Conservation (phyloP, 129 eudicot genomes). For the Flaveria sonorensis region DNA sequence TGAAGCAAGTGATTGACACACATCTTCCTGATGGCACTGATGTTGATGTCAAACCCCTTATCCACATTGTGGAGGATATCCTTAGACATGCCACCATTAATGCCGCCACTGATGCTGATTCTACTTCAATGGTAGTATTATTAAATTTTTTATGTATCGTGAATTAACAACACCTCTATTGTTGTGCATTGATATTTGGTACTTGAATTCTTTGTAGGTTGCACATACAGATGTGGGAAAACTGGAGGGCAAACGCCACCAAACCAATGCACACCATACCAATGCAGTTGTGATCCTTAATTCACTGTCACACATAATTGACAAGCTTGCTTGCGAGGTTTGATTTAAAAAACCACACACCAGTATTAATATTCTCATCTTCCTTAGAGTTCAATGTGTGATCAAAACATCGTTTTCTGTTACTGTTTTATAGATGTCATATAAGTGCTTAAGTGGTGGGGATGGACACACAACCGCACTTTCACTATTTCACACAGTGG, state of each 20-base stretch:
- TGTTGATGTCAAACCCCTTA: slow-evolving; percentile 59
- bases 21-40: slow-evolving; percentile 67
- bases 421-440: slow-evolving; percentile 47
- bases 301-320: slow-evolving; percentile 48
- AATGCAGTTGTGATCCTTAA: slow-evolving; percentile 35
- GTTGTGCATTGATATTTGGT: slow-evolving; percentile 18
- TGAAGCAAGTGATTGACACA: slow-evolving; percentile 51
- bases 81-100: slow-evolving; percentile 42
- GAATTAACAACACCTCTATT: slow-evolving; percentile 10
- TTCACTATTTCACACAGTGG: slow-evolving; percentile 50
- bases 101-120: slow-evolving; percentile 39
- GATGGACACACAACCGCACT: slow-evolving; percentile 68
- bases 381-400: not conserved
- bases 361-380: slow-evolving; percentile 6
- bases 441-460: slow-evolving; percentile 48
- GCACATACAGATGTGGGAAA: slow-evolving; percentile 28
- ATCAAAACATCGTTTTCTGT: slow-evolving; percentile 1
- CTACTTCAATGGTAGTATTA: slow-evolving; percentile 27
- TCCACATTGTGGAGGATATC: slow-evolving; percentile 59
- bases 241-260: slow-evolving; percentile 37
- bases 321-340: slow-evolving; percentile 65
- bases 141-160: not conserved
- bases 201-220: slow-evolving; percentile 28
- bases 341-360: slow-evolving; percentile 10
- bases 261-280: slow-evolving; percentile 18